These are phyloP conservation scores for Dacryopinax primogenitus DNA, from an alignment of 768 basidiomycete genomes.

Conservation along the genomic window DNA sequence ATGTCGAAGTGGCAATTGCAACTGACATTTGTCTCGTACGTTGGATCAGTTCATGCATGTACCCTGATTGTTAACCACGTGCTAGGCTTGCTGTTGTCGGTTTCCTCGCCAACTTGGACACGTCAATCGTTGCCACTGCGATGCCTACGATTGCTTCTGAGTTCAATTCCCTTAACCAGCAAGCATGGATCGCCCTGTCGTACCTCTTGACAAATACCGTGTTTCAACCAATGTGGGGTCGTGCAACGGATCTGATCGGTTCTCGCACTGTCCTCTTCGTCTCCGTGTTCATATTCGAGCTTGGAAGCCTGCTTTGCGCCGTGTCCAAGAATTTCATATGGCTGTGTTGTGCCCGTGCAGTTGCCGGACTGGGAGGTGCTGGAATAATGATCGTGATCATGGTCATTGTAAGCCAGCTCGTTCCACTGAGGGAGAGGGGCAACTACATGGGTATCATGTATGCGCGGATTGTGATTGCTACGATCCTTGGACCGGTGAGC, in stretches of 20 bases:
- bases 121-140: conserved; percentile 25
- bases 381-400: conserved; percentile 56
- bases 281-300: conserved; percentile 47
- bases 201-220: neutral
- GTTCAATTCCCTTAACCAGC: neutral
- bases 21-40: neutral
- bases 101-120: conserved; percentile 34
- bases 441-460: conserved; percentile 3
- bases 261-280: conserved; percentile 46
- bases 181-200: neutral
- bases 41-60: neutral
- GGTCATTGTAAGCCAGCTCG: conserved; percentile 60
- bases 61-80: neutral
- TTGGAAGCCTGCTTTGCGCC: conserved; percentile 54
- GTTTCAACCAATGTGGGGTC: conserved; percentile 31
- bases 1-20: neutral
- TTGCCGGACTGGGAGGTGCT: conserved; percentile 60
- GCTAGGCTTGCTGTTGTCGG: neutral
- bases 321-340: conserved; percentile 52
- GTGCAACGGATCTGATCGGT: conserved; percentile 24
- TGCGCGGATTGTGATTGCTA: neutral
- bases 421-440: conserved; percentile 47
- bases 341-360: conserved; percentile 53
- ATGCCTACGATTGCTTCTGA: conserved; percentile 1
- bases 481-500: conserved; percentile 24